Base-by-base conservation (phyloP, 164 flowering plant species). In the Berberis thunbergii region DNA sequence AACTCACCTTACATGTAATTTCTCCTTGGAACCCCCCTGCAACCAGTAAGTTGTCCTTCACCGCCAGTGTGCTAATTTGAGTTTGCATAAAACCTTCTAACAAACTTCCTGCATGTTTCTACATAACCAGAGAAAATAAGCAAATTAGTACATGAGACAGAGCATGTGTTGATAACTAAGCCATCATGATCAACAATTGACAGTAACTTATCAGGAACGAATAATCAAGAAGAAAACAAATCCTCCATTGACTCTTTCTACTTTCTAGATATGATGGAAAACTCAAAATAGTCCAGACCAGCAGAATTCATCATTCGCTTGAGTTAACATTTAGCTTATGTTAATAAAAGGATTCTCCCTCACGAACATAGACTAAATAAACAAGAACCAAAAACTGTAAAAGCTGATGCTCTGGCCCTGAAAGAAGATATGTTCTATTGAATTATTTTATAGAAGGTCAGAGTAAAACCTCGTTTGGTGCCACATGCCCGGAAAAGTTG, bases 1-100 rank as follows among this genome's bases (percentile, higher is more conserved):
- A 26, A 52, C 67, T 61, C 54, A 88, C 96, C 88, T 88, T 88
- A 67, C 96, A 88, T 60, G 77, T 71, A 68, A 88, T 76, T 70
- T 88, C 96, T 69, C 96, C 96, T 66, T 86, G 89, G 63, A 88
- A 88, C n/a, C 96, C 96, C n/a, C 96, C 96, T 26, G 89, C 89
- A 40, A 88, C 86, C 49, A 88, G 65, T 54, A 83, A 72, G 54
- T 80, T 77, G 49, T 84, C 81, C 78, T 80, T 81, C 45, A 88
- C 89, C 3, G 90, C 89, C 57, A 88, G 69, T 38, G 91, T 83
- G 72, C 96, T 88, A 39, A 86, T 78, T 69, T 86, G 96, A 44
- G 86, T 82, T 64, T 78, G 84, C 1, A 83, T 77, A 64, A 88
- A 83, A 54, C 91, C 91, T 76, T 88, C 91, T 63, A 77, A 65